Evolutionary conservation across 371 early-diverging fungal species (phyloP).

Genomic region (Mucor plumbeus): DNA sequence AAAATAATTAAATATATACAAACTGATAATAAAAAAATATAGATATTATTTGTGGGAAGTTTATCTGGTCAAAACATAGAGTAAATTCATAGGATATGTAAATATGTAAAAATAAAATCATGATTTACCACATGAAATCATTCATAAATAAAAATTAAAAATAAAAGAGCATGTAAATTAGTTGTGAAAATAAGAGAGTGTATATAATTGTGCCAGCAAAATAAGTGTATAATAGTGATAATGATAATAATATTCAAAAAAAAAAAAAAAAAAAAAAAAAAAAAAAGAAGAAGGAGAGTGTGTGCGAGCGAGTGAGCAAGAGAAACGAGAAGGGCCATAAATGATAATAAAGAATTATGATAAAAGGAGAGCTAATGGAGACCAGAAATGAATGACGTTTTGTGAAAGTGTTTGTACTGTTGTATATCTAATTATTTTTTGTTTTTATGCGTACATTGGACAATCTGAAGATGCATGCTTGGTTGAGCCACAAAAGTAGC

Average conservation of each 20-base stretch:
- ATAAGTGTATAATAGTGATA: neutral
- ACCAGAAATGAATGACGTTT: conserved; percentile 3
- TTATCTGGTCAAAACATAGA: neutral
- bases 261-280: neutral
- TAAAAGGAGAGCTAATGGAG: neutral
- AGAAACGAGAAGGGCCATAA: neutral
- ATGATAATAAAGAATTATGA: neutral
- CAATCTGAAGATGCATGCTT: conserved; percentile 55
- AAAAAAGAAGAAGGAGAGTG: no score
- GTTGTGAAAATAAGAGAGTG: neutral
- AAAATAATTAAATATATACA: neutral
- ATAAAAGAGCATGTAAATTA: neutral
- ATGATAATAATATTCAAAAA: no score
- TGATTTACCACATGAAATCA: conserved; percentile 6
- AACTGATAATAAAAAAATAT: neutral
- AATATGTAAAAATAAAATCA: neutral
- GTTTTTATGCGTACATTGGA: conserved; percentile 47
- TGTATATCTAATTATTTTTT: neutral
- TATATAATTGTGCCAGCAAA: neutral
- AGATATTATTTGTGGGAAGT: neutral
- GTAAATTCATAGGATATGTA: neutral
- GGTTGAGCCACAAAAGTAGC: conserved; percentile 55
- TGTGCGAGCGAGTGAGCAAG: neutral
- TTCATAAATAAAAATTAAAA: neutral
- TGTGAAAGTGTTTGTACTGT: neutral